Evolutionary conservation across 176 grass and related monocot genomes (phyloP).

Genomic region (Eragrostis curvula): DNA sequence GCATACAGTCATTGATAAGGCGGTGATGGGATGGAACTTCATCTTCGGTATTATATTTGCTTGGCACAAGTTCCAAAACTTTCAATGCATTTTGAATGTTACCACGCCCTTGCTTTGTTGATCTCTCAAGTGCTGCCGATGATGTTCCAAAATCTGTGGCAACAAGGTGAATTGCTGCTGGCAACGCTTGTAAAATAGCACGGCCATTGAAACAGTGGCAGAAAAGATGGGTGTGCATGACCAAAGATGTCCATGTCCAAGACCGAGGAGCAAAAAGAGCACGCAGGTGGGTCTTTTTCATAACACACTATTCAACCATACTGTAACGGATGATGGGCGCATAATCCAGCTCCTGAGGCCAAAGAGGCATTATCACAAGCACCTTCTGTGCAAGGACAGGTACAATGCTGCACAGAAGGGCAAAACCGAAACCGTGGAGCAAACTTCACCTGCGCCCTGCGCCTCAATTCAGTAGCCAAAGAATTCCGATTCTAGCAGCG

Average conservation of each 20-base stretch:
- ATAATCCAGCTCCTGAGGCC: background rate
- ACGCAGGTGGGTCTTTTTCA: background rate
- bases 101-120: background rate
- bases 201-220: background rate
- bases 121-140: background rate
- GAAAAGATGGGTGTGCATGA: constrained; percentile 30
- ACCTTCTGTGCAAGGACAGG: background rate
- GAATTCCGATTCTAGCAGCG: too few relatives aligned
- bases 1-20: constrained; percentile 53
- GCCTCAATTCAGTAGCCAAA: too few relatives aligned
- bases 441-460: too few relatives aligned
- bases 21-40: constrained; percentile 35
- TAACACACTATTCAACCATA: background rate
- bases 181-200: background rate
- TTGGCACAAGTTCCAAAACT: constrained; percentile 43
- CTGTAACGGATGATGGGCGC: background rate
- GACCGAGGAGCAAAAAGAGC: background rate
- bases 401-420: background rate
- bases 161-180: background rate
- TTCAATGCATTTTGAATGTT: constrained; percentile 27
- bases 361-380: background rate
- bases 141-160: constrained; percentile 6
- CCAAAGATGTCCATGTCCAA: background rate
- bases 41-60: constrained; percentile 5
- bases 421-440: too few relatives aligned